Evolutionary conservation across 306 rosid species (phyloP), one percentile per base, ranked within the genome.

Genomic region (Casuarina glauca): DNA sequence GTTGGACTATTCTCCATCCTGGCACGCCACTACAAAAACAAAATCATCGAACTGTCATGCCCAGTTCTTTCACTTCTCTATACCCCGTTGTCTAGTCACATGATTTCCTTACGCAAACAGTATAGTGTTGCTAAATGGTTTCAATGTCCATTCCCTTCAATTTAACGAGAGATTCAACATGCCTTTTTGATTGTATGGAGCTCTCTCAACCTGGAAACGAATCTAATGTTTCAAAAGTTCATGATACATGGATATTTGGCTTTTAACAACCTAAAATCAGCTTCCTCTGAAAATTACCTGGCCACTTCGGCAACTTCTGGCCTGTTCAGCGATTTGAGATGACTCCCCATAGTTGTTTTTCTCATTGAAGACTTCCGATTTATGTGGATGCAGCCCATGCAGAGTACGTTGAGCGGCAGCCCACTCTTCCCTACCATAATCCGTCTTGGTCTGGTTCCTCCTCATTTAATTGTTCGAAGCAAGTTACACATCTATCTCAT

Each of bases 111-210:
- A 41, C 75, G 88, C 79, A 91, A 61, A 91, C 93, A 1, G 98
- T 94, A 87, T 94, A 94, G 84, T 91, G 96, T 16, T 91, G 98
- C 49, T 91, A 94, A 73, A 94, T 91, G 32, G 97, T 91, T 35
- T 94, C 96, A 15, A 94, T 94, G 72, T 94, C 98, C 67, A 94
- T 90, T 43, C 98, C 97, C 75, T 94, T 94, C 41, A 94, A 89
- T 35, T 94, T 94, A 52, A 94, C 97, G 20, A 94, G 96, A 2
- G 98, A 94, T 39, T 91, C 98, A 0, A 94, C 98, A 41, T 94
- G 98, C 4, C 98, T 96, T 76, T 91, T 94, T 3, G 26, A 94
- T 85, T 36, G 98, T 94, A 63, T 94, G 92, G 74, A 91, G 96
- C 88, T 91, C 98, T 87, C 98, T 93, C 79, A 93, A 81, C 88